Conservation (phyloP, 768 basidiomycete genomes). For the Pleurotus ostreatus region DNA sequence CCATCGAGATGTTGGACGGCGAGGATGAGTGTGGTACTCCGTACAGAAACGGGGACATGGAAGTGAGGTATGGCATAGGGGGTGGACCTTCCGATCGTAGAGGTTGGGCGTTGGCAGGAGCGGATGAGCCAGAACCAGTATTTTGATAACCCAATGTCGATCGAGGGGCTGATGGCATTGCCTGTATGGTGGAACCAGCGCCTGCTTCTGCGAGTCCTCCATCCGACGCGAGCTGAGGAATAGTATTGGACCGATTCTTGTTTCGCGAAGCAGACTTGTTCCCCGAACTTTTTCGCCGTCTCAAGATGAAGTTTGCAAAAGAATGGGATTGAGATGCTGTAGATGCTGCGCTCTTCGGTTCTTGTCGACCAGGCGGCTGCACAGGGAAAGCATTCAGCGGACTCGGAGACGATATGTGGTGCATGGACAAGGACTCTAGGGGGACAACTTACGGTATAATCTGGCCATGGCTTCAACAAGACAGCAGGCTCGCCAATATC, state of each 20-base stretch:
- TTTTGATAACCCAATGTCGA: neutral
- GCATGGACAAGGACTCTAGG: neutral
- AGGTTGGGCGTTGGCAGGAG: neutral
- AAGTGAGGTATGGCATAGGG: neutral
- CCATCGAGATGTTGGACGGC: neutral
- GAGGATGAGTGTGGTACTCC: neutral
- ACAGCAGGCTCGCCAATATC: neutral
- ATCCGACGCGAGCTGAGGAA: neutral
- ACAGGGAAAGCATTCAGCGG: neutral
- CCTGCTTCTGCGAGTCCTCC: neutral
- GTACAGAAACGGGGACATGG: neutral
- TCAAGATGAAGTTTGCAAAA: slow-evolving; percentile 4
- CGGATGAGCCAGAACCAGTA: neutral
- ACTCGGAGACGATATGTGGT: neutral
- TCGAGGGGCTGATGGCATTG: neutral
- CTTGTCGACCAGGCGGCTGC: neutral
- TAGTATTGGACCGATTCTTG: slow-evolving; percentile 1
- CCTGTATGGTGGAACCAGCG: neutral
- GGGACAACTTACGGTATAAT: slow-evolving; percentile 1
- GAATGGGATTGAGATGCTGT: neutral
- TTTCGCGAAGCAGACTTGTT: neutral
- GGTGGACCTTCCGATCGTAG: neutral
- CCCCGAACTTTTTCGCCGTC: slow-evolving; percentile 3
- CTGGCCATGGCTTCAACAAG: slow-evolving; percentile 4
- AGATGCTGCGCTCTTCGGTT: neutral